Evolutionary conservation across 441 rosid genomes (phyloP).

Genomic region (Corymbia calophylla): DNA sequence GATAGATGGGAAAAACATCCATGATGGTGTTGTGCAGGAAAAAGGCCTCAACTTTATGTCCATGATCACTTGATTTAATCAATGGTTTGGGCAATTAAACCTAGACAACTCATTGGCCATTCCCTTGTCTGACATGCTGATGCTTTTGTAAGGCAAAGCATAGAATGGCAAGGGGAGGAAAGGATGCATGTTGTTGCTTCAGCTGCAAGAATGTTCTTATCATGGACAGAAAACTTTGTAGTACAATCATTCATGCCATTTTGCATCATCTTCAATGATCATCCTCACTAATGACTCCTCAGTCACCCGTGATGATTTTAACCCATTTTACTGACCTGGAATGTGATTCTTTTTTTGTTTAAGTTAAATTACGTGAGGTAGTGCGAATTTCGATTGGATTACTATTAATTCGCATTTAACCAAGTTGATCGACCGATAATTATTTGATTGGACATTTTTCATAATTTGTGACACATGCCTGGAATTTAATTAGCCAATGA

Average conservation of each 20-base stretch:
- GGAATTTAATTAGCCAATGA: background rate
- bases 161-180: background rate
- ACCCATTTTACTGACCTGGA: background rate
- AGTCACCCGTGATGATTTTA: background rate
- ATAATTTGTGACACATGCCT: background rate
- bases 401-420: background rate
- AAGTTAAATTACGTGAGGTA: background rate
- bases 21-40: background rate
- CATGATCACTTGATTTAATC: background rate
- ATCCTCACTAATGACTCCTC: background rate
- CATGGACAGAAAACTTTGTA: background rate
- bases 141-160: background rate
- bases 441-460: background rate
- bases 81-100: background rate
- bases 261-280: background rate
- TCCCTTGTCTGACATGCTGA: background rate
- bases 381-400: fast-evolving
- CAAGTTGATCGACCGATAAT: background rate
- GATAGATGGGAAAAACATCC: background rate
- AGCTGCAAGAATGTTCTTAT: background rate
- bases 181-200: background rate
- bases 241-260: background rate
- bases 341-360: too few relatives aligned
- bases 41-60: background rate
- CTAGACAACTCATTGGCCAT: background rate